These are phyloP conservation scores for Annulohypoxylon truncatum DNA, from an alignment of 2,329 filamentous ascomycete species.

Conservation along the genomic window DNA sequence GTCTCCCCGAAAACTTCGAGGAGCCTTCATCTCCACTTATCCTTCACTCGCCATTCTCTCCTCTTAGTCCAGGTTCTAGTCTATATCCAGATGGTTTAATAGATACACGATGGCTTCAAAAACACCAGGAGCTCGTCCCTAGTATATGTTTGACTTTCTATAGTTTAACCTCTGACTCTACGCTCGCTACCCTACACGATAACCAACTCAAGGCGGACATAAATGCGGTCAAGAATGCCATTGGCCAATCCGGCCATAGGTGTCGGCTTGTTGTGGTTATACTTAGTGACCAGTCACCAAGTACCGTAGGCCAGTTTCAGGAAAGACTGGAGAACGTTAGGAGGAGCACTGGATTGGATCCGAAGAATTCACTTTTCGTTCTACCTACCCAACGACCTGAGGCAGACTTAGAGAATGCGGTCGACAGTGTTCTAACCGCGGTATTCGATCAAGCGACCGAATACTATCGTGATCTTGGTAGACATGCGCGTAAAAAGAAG, in stretches of 20 bases:
- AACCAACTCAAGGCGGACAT: slow-evolving; percentile 91
- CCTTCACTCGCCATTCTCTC: slow-evolving; percentile 93
- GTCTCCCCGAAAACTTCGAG: slow-evolving; percentile 63
- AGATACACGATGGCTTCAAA: slow-evolving; percentile 83
- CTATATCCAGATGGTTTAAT: slow-evolving; percentile 92
- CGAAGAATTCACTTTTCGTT: slow-evolving; percentile 84
- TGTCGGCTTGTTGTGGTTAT: slow-evolving; percentile 81
- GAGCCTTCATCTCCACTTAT: slow-evolving; percentile 61
- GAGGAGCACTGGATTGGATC: slow-evolving; percentile 81
- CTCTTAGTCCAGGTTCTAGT: slow-evolving; percentile 82
- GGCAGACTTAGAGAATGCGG: slow-evolving; percentile 78
- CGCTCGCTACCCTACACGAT: slow-evolving; percentile 81
- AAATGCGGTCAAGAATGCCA: slow-evolving; percentile 75
- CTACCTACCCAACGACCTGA: slow-evolving; percentile 78
- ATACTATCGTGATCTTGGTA: slow-evolving; percentile 94
- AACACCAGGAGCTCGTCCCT: slow-evolving; percentile 87
- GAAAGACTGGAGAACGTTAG: slow-evolving; percentile 84
- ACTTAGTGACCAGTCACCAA: slow-evolving; percentile 73
- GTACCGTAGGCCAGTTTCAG: slow-evolving; percentile 68
- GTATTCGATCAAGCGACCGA: slow-evolving; percentile 82
- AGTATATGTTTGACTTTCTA: slow-evolving; percentile 86
- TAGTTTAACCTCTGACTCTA: slow-evolving; percentile 76
- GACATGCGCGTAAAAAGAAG: slow-evolving; percentile 89
- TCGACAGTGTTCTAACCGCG: slow-evolving; percentile 76
- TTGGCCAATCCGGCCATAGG: slow-evolving; percentile 78